Conservation (phyloP, 2,329 filamentous ascomycete genomes). For the Plectosphaerella cucumerina region DNA sequence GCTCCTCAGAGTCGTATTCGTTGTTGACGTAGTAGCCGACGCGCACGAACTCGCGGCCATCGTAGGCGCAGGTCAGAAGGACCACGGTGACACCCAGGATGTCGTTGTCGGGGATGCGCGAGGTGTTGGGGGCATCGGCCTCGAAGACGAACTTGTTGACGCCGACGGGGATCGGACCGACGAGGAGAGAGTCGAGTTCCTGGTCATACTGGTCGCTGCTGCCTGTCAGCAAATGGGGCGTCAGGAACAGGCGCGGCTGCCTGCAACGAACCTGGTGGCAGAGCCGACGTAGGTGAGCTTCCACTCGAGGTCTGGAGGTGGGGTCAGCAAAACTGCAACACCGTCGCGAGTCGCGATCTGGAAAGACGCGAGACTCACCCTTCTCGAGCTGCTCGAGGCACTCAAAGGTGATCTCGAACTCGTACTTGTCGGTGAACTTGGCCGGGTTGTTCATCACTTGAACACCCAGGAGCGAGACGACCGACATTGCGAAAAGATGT, state of each 20-base stretch:
- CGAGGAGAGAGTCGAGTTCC: constrained; percentile 93
- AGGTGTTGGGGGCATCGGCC: constrained; percentile 86
- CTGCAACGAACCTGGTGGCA: constrained; percentile 76
- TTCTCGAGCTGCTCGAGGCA: constrained; percentile 93
- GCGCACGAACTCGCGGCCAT: constrained; percentile 92
- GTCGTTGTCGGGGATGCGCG: constrained; percentile 88
- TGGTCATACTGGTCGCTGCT: constrained; percentile 91
- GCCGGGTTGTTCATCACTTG: constrained; percentile 97
- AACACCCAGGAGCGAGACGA: constrained; percentile 92
- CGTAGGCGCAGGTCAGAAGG: constrained; percentile 92
- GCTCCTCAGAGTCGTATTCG: constrained; percentile 90
- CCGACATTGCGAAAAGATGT: constrained; percentile 63
- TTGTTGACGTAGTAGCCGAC: constrained; percentile 99
- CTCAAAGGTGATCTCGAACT: constrained; percentile 98
- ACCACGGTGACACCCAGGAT: constrained; percentile 97
- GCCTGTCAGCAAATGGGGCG: constrained; percentile 7
- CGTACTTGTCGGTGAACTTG: constrained; percentile 85
- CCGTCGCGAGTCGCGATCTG: neutral
- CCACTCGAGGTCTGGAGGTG: constrained; percentile 82
- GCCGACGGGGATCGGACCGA: constrained; percentile 94
- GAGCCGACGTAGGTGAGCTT: constrained; percentile 99
- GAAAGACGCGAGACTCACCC: constrained; percentile 44
- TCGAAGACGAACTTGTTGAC: constrained; percentile 99
- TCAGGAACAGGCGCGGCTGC: constrained; percentile 15
- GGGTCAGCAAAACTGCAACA: neutral